Evolutionary conservation across 768 basidiomycete species (phyloP), one percentile per base, ranked within the genome.

Genomic region (Pleurotus sapidus): DNA sequence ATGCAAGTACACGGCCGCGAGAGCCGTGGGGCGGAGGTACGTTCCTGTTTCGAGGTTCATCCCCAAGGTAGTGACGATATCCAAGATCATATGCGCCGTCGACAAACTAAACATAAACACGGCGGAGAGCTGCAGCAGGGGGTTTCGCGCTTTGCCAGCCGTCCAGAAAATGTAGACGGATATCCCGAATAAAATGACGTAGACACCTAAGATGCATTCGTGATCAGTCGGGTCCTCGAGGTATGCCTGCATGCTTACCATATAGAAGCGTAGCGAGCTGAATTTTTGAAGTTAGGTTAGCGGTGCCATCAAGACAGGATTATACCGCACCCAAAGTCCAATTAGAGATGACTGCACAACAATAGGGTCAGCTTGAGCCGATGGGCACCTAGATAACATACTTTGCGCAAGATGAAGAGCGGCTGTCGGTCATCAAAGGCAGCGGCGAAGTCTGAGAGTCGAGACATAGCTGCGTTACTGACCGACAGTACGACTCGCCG

Each of bases 161-260:
- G 37, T 53, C 51, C 51, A 53, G 51, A 53, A 53, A 18, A 53
- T 53, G 15, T 53, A 53, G 8, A 53, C 27, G 37, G 37, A 53
- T 40, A 30, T 30, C 24, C 11, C 51, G 20, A 53, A 53, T 6
- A 53, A 18, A 11, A 42, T 42, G 4, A 53, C 39, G 39, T 53
- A 53, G 51, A 53, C 25, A 20, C 51, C 51, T 53, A 11, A 12
- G n/a, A 12, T 20, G 20, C 15, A 40, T 20, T n/a, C 9, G n/a
- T 12, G 38, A 25, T 30, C 8, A 9, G 30, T 30, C 2, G 23
- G 2, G 38, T 39, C 1, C 5, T 14, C 18, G 5, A 42, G 12
- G 17, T 42, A 20, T 18, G 3, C 20, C 20, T 30, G 18, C 15
- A 20, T 37, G 34, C 49, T 12, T 9, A 40, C 51, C 51, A 15